Base-by-base conservation (phyloP, 2,329 filamentous ascomycete genomes). In the Amylocarpus encephaloides region DNA sequence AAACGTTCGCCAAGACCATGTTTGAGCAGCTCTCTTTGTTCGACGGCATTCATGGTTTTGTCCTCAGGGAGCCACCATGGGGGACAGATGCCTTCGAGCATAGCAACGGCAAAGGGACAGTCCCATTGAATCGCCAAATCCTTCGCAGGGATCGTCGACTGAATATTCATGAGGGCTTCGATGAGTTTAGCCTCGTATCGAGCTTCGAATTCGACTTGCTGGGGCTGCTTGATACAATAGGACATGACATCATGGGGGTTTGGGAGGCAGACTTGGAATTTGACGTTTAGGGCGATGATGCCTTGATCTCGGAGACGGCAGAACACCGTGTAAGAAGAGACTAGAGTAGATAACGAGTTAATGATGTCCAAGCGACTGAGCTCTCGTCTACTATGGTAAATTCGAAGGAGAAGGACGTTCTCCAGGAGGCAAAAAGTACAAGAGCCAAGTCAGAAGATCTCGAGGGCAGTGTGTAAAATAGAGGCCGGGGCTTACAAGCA, bases 101-200 rank as follows among this genome's bases (percentile, higher is more conserved):
- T 53, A 1, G 52, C 59, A 12, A 62, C 52, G 34, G 64, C 62
- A 16, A 58, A 41, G 4, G 59, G 54, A 9, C 58, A 41, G 46
- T 68, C 67, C 56, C 59, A 64, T 46, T 70, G 66, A 26, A 68
- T 59, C 2, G 64, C 62, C 7, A 70, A 51, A 48, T 68, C 60
- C 9, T 55, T 22, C 0, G 59, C 49, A 0, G 67, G 66, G 16
- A 69, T 66, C 1, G 53, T 38, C 5, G 56, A 44, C 36, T 63
- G 54, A 30, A 68, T 67, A 6, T 36, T 46, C 6, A 52, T 36
- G 6, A 68, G 19, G 1, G 57, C 51, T 18, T 60, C 42, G 1
- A 63, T 39, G 2, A 67, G 46, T 1, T 57, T 50, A 11, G 51
- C 53, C 44, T 64, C 60, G 40, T 69, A 69, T 1, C 63, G 15